Evolutionary conservation across 768 basidiomycete species (phyloP).

Genomic region (Albatrellus ellisii): DNA sequence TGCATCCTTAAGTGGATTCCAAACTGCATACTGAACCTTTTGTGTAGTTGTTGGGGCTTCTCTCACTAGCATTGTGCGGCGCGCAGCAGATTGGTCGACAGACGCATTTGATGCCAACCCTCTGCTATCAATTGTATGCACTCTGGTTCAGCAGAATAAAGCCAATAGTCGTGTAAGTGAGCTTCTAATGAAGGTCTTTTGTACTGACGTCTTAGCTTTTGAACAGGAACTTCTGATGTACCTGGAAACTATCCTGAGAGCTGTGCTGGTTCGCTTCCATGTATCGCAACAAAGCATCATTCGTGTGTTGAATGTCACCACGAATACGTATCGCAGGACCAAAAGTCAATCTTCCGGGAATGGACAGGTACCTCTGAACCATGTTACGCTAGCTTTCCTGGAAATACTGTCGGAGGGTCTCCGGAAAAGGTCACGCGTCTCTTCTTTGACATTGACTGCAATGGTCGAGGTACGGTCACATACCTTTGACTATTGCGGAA

Average conservation of each 20-base stretch:
- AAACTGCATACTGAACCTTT: neutral
- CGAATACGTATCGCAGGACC: slow-evolving; percentile 24
- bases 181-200: neutral
- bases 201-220: neutral
- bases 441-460: slow-evolving; percentile 32
- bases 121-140: slow-evolving; percentile 35
- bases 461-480: slow-evolving; percentile 39
- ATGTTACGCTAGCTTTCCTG: slow-evolving; percentile 15
- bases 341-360: slow-evolving; percentile 5
- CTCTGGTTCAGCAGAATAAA: slow-evolving; percentile 49
- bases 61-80: slow-evolving; percentile 38
- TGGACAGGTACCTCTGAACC: slow-evolving; percentile 8
- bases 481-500: neutral
- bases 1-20: slow-evolving; percentile 14
- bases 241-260: slow-evolving; percentile 48
- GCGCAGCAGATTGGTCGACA: slow-evolving; percentile 40
- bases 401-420: slow-evolving; percentile 42
- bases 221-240: slow-evolving; percentile 44
- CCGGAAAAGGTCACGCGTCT: slow-evolving; percentile 36
- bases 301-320: slow-evolving; percentile 35
- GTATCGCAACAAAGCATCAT: slow-evolving; percentile 31
- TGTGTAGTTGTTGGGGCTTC: slow-evolving; percentile 41
- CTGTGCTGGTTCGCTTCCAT: slow-evolving; percentile 33
- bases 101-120: slow-evolving; percentile 42
- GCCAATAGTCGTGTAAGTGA: slow-evolving; percentile 35